These are phyloP conservation scores for Neofusicoccum kwambonambiense DNA, from an alignment of 2,329 filamentous ascomycete species.

Conservation along the genomic window DNA sequence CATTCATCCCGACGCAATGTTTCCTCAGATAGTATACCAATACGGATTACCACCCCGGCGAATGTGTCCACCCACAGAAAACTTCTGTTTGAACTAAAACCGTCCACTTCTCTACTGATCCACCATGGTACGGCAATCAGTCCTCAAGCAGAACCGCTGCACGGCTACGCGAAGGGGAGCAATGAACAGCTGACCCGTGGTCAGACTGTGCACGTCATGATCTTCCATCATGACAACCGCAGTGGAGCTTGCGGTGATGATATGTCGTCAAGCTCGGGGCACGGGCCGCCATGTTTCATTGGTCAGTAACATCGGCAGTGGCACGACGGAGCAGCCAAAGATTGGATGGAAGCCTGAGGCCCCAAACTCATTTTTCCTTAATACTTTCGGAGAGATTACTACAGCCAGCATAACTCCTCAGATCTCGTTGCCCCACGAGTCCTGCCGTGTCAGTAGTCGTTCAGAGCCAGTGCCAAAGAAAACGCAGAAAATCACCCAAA, in stretches of 20 bases:
- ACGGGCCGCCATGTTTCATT: not conserved
- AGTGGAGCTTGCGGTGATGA: not conserved
- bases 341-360: not conserved
- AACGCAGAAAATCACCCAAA: not conserved
- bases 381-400: constrained; percentile 12
- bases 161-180: too few relatives aligned
- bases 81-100: too few relatives aligned
- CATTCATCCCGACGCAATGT: too few relatives aligned
- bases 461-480: constrained; percentile 4
- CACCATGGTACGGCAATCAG: too few relatives aligned
- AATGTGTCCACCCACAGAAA: too few relatives aligned
- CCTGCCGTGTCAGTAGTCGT: not conserved
- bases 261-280: constrained; percentile 6
- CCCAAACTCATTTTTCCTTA: not conserved
- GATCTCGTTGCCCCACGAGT: not conserved
- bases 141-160: too few relatives aligned
- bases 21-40: too few relatives aligned
- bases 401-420: constrained; percentile 13
- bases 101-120: too few relatives aligned
- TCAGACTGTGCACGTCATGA: too few relatives aligned
- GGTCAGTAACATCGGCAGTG: constrained; percentile 7
- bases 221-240: too few relatives aligned
- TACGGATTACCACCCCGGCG: too few relatives aligned
- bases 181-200: too few relatives aligned
- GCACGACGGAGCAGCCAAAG: constrained; percentile 12